phyloP scores from a whole-genome alignment of 306 rosid genomes.

The Prunus armeniaca region DNA sequence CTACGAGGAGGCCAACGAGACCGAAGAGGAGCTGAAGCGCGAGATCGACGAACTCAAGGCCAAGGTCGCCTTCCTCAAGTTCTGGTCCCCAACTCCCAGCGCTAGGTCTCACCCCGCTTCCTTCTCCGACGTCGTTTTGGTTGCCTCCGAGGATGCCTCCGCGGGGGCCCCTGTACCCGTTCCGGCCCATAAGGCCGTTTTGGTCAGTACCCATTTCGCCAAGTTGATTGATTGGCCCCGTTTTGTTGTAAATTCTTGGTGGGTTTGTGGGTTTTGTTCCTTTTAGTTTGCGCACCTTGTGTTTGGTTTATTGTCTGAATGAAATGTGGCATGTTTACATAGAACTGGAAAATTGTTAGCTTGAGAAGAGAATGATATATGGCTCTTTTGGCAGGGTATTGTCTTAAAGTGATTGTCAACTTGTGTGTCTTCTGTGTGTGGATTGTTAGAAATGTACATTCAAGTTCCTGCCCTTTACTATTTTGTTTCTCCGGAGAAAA shows the following conservation, averaged over 20 bases:
- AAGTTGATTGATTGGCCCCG: background rate
- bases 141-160: conserved; percentile 40
- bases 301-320: background rate
- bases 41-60: conserved; percentile 76
- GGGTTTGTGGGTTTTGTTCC: background rate
- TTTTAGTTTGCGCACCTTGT: background rate
- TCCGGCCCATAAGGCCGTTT: conserved; percentile 75
- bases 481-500: background rate
- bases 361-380: background rate
- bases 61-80: conserved; percentile 60
- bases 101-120: conserved; percentile 15
- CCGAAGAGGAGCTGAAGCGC: conserved; percentile 65
- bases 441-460: background rate
- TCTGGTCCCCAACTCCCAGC: conserved; percentile 30
- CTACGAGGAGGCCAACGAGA: conserved; percentile 79
- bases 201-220: conserved; percentile 45
- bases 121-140: conserved; percentile 53
- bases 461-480: background rate
- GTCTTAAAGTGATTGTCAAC: no score
- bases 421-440: no score
- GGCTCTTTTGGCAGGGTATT: no score
- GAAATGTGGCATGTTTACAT: background rate
- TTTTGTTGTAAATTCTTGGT: background rate
- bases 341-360: background rate
- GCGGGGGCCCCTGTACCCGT: conserved; percentile 31